phyloP scores from a whole-genome alignment of 2,329 filamentous ascomycete species.

The Aureobasidium sp. region DNA sequence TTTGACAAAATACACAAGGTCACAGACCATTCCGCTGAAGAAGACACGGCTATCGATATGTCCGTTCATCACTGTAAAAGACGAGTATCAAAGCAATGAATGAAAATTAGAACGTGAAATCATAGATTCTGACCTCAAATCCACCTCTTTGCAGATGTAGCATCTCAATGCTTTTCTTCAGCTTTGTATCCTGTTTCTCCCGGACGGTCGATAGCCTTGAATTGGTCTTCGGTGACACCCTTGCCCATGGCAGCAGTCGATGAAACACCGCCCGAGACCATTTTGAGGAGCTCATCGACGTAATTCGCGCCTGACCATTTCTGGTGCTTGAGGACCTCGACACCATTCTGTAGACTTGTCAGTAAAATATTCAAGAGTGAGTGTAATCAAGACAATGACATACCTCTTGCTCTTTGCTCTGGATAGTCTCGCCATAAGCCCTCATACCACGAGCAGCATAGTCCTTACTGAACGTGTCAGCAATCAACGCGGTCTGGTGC shows the following conservation, averaged over 20 bases:
- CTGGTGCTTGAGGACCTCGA: conserved; percentile 97
- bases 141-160: no score
- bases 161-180: conserved; percentile 33
- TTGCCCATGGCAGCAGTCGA: conserved; percentile 94
- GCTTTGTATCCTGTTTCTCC: conserved; percentile 11
- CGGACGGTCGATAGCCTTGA: conserved; percentile 34
- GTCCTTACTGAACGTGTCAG: conserved; percentile 77
- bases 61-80: no score
- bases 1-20: no score
- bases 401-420: conserved; percentile 79
- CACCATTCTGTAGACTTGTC: conserved; percentile 52
- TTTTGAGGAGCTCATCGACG: conserved; percentile 89
- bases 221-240: conserved; percentile 97
- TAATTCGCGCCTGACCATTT: conserved; percentile 97
- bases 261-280: conserved; percentile 89
- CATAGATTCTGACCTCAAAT: no score
- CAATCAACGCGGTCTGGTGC: conserved; percentile 90
- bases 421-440: conserved; percentile 92
- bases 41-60: no score
- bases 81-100: no score
- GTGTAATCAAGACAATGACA: background rate
- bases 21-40: no score
- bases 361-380: background rate
- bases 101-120: no score
- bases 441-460: conserved; percentile 83